Conservation (phyloP, 2,329 filamentous ascomycete genomes). For the Diaporthe vaccinii region DNA sequence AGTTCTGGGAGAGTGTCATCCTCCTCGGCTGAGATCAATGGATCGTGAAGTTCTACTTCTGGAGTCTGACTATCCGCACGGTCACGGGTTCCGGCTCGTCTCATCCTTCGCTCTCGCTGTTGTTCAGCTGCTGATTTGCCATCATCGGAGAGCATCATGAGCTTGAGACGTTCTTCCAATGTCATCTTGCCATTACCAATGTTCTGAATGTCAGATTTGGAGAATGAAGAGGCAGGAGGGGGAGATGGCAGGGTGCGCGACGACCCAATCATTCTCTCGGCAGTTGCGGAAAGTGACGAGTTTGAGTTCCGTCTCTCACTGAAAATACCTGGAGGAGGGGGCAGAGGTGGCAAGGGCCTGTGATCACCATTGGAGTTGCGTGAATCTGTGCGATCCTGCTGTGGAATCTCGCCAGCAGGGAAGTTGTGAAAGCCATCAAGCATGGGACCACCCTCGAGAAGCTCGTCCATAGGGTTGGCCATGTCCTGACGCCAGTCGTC, state of each 20-base stretch:
- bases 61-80: constrained; percentile 57
- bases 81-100: constrained; percentile 67
- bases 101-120: constrained; percentile 78
- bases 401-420: constrained; percentile 63
- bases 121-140: constrained; percentile 73
- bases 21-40: constrained; percentile 63
- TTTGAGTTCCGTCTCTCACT: constrained; percentile 61
- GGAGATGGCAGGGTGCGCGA: constrained; percentile 80
- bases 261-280: constrained; percentile 77
- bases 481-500: constrained; percentile 90
- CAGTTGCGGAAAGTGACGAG: constrained; percentile 76
- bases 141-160: constrained; percentile 89
- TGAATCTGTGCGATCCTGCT: constrained; percentile 77
- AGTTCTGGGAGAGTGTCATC: constrained; percentile 73
- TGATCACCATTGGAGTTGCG: constrained; percentile 83
- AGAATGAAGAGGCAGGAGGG: constrained; percentile 73
- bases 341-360: constrained; percentile 88
- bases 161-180: constrained; percentile 84
- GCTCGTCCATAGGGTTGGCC: constrained; percentile 65
- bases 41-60: constrained; percentile 56
- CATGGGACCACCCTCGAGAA: constrained; percentile 79
- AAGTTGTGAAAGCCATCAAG: constrained; percentile 64
- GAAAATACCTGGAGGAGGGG: constrained; percentile 64
- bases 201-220: constrained; percentile 83
- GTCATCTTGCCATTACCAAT: constrained; percentile 84